Base-by-base conservation (phyloP, 176 grass and related monocot genomes). In the sorghum (Sorghum bicolor) region DNA sequence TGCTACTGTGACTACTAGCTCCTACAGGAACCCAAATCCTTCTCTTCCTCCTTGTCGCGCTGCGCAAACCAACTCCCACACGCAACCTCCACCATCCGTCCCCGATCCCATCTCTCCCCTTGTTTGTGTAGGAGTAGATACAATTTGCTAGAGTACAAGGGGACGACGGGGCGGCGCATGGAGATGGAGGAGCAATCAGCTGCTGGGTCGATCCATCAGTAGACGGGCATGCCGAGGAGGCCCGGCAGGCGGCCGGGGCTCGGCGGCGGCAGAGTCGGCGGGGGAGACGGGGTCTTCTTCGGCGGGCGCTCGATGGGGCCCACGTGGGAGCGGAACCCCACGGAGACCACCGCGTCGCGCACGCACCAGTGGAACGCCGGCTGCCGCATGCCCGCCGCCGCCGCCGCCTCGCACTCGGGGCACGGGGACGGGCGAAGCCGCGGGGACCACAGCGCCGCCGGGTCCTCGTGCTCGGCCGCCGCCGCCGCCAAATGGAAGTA, bases 321-420 rank as follows among this genome's bases (percentile, higher is more conserved):
- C 14, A 89, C 91, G n/a, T 67, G 82, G 1, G 91, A 95, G 12
- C 93, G 89, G 89, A 95, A 92, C 0, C 83, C 96, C 5, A 86
- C 80, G 41, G 83, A 86, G 19, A 98, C 89, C 6, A 97, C 90
- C 2, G 85, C 87, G 86, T 98, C 96, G 64, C 79, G 86, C 29
- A 90, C 85, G 87, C 96, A 98, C 80, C 93, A 74, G 73, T 98
- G 96, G 88, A 98, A 98, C 22, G 60, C 77, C 67, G 95, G 82
- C 67, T 22, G 33, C 10, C 85, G 79, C 72, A 84, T 78, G 38
- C 40, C 15, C 41, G 82, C 80, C 6, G 84, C 85, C 6, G 84
- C 85, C 1, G 96, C 93, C 4, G 76, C 91, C 85, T 98, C 96
- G 77, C 96, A 98, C 70, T 91, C 93, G 22, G 37, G 84, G 84